Percentiles rank a stretch among this genome's conserved stretches.
Evolutionary conservation across 768 basidiomycete species (phyloP).

Genomic region (Leccinum subgranulosum): DNA sequence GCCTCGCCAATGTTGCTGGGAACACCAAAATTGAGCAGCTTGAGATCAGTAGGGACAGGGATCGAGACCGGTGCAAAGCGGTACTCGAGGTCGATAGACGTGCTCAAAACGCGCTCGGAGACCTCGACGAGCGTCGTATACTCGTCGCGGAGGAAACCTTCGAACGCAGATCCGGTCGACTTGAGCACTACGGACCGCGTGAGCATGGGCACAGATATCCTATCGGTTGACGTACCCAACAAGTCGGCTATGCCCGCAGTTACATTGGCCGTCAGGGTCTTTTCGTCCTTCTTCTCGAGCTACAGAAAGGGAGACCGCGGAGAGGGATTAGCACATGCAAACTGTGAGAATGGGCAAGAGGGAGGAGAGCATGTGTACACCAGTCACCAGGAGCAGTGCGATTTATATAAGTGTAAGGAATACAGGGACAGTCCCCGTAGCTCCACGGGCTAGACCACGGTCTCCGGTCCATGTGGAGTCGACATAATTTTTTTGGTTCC

Average conservation of each 20-base stretch:
- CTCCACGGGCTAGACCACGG: slow-evolving; percentile 24
- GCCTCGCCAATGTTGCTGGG: slow-evolving; percentile 32
- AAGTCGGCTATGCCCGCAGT: slow-evolving; percentile 75
- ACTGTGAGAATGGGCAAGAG: not conserved
- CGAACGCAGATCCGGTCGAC: slow-evolving; percentile 82
- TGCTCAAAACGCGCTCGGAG: slow-evolving; percentile 87
- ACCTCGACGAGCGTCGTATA: slow-evolving; percentile 86
- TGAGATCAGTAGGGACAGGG: slow-evolving; percentile 45
- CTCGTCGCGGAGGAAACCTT: slow-evolving; percentile 77
- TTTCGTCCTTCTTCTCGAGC: slow-evolving; percentile 70
- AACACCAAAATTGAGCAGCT: slow-evolving; percentile 48
- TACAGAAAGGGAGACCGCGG: slow-evolving; percentile 18
- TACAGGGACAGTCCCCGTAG: not conserved
- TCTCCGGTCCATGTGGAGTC: slow-evolving; percentile 18
- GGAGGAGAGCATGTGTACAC: not conserved
- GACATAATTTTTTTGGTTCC: not conserved
- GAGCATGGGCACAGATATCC: not conserved
- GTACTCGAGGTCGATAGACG: slow-evolving; percentile 77
- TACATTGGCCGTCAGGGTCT: slow-evolving; percentile 58
- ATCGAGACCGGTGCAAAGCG: slow-evolving; percentile 52
- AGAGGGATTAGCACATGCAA: not conserved
- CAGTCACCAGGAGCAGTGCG: not conserved
- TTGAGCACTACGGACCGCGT: slow-evolving; percentile 65
- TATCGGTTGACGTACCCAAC: slow-evolving; percentile 50
- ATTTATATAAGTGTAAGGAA: slow-evolving; percentile 13